Conservation (phyloP, 345 rosid genomes). For the Bretschneidera sinensis region DNA sequence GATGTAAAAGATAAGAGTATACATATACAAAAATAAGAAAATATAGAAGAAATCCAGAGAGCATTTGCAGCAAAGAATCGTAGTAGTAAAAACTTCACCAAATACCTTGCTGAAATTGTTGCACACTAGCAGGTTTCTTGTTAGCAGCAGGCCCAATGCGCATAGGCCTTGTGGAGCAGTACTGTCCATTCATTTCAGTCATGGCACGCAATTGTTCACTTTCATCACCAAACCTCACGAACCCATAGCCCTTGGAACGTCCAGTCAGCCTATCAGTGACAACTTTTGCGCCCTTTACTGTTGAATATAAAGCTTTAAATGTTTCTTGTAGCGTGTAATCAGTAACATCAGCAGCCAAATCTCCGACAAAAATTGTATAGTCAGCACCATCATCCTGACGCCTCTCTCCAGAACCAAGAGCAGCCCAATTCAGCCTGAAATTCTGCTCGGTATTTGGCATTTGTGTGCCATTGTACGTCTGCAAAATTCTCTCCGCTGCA, state of each 20-base stretch:
- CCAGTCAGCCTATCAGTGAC: constrained; percentile 90
- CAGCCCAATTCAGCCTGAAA: constrained; percentile 91
- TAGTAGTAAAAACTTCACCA: constrained; percentile 5
- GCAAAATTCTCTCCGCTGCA: constrained; percentile 78
- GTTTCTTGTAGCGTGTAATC: constrained; percentile 75
- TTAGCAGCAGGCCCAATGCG: constrained; percentile 90
- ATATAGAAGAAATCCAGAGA: constrained; percentile 4
- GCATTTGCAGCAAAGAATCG: constrained; percentile 10
- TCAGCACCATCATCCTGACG: constrained; percentile 86
- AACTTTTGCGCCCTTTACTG: constrained; percentile 91
- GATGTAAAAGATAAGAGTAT: constrained; percentile 3
- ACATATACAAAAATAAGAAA: neutral
- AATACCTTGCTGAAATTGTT: constrained; percentile 74
- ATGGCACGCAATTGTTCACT: constrained; percentile 77
- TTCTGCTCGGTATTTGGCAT: constrained; percentile 79
- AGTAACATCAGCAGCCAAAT: constrained; percentile 88
- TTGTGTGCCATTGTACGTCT: constrained; percentile 64
- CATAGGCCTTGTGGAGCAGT: constrained; percentile 86
- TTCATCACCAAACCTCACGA: constrained; percentile 88
- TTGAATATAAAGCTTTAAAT: constrained; percentile 51
- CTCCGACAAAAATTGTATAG: constrained; percentile 84
- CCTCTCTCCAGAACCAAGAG: constrained; percentile 81
- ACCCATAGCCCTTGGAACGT: constrained; percentile 94
- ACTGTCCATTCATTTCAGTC: constrained; percentile 91
- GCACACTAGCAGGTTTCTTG: constrained; percentile 58